phyloP scores from a whole-genome alignment of 2,329 filamentous ascomycete species.

The Aspergillus brunneoviolaceus region DNA sequence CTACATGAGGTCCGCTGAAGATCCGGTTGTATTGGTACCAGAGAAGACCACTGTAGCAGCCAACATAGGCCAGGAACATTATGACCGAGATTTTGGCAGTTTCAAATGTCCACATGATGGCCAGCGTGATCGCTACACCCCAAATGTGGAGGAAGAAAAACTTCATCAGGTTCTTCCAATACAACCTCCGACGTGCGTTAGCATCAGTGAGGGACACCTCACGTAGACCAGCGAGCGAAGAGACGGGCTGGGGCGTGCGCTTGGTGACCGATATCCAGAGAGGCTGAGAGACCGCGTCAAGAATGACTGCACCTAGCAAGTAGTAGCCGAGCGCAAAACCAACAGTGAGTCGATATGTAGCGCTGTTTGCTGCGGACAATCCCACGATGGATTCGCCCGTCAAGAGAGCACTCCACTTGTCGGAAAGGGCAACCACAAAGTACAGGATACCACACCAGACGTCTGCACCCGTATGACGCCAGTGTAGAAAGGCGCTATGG shows the following conservation, averaged over 20 bases:
- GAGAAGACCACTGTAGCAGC: constrained; percentile 52
- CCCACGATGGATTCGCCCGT: constrained; percentile 46
- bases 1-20: constrained; percentile 49
- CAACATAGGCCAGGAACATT: constrained; percentile 52
- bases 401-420: constrained; percentile 54
- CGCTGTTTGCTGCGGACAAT: constrained; percentile 36
- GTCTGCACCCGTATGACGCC: constrained; percentile 55
- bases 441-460: constrained; percentile 55
- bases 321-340: constrained; percentile 58
- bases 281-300: constrained; percentile 46
- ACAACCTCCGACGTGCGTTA: constrained; percentile 46
- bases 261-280: constrained; percentile 13
- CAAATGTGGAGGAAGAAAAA: constrained; percentile 54
- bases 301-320: constrained; percentile 55
- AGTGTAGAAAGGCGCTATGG: constrained; percentile 59
- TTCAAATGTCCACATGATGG: constrained; percentile 54
- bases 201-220: constrained; percentile 41
- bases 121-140: constrained; percentile 49
- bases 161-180: constrained; percentile 50
- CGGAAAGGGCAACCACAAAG: constrained; percentile 55
- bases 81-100: constrained; percentile 41
- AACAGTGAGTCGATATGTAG: constrained; percentile 47
- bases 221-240: constrained; percentile 3
- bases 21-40: constrained; percentile 55
- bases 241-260: constrained; percentile 8